Conservation (phyloP, 176 grass and related monocot species). For the Aegilops bicornis region DNA sequence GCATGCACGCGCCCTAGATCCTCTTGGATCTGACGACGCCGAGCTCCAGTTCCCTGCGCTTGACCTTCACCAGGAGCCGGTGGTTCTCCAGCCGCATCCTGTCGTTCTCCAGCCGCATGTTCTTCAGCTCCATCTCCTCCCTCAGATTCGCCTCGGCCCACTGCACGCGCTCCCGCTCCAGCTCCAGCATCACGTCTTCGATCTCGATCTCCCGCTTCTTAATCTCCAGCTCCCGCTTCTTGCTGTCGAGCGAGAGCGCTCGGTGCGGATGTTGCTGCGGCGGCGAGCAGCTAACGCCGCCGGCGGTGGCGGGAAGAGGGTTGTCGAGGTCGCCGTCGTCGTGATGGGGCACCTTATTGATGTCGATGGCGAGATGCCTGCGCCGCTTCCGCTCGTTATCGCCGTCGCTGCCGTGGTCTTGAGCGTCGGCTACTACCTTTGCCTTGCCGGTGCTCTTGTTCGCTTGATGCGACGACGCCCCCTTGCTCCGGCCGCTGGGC, state of each 20-base stretch:
- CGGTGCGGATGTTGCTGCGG: no score
- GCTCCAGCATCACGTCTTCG: not conserved
- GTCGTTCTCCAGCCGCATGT: not conserved
- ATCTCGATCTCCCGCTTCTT: not conserved
- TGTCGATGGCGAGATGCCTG: not conserved
- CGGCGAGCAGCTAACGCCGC: not conserved
- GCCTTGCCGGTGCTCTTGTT: not conserved
- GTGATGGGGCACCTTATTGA: not conserved
- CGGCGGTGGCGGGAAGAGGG: not conserved
- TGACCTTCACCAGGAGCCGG: not conserved
- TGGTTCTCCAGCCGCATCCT: not conserved
- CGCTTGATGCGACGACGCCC: no score
- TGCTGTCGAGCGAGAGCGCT: not conserved
- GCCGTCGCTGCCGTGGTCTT: not conserved
- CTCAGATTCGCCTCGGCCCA: not conserved
- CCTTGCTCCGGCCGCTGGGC: not conserved
- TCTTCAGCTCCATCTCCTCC: slow-evolving; percentile 1
- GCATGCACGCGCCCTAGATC: not conserved
- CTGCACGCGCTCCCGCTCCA: not conserved
- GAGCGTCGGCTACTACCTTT: not conserved
- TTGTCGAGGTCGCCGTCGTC: not conserved
- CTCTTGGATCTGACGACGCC: not conserved
- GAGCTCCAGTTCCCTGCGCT: not conserved
- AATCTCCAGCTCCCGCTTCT: not conserved
- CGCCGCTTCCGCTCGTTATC: not conserved